Conservation (phyloP, 352 stramenopile species). For the Hyphochytrium catenoides region DNA sequence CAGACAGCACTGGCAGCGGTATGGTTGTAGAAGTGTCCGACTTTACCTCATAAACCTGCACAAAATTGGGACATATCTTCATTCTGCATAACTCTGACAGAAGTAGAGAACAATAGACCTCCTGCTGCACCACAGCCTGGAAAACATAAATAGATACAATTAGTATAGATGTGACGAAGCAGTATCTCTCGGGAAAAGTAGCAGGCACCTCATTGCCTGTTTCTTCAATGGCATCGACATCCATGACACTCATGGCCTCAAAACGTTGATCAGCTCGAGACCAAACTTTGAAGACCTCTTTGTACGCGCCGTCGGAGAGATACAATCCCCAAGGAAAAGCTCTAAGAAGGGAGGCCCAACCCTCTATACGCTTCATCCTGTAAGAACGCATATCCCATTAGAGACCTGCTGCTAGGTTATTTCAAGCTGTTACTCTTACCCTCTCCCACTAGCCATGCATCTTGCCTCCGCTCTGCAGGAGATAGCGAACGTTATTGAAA, state of each 20-base stretch:
- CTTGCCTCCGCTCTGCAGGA: too few relatives aligned
- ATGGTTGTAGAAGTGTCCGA: too few relatives aligned
- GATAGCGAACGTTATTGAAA: too few relatives aligned
- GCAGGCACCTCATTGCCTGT: slow-evolving; percentile 53
- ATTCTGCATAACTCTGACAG: slow-evolving; percentile 61
- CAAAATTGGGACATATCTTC: slow-evolving; percentile 79
- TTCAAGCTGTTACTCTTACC: too few relatives aligned
- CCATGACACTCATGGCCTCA: slow-evolving; percentile 67
- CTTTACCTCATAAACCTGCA: slow-evolving; percentile 67
- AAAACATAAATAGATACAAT: slow-evolving; percentile 2
- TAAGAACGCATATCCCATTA: too few relatives aligned
- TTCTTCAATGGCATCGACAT: slow-evolving; percentile 61
- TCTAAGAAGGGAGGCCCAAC: too few relatives aligned
- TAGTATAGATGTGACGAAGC: not conserved
- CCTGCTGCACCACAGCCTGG: slow-evolving; percentile 59
- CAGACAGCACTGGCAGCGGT: slow-evolving; percentile 15
- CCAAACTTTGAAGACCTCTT: slow-evolving; percentile 60
- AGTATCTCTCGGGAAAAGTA: not conserved
- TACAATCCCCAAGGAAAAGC: slow-evolving; percentile 36
- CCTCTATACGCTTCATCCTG: too few relatives aligned
- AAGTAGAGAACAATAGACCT: slow-evolving; percentile 79
- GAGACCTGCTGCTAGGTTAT: too few relatives aligned
- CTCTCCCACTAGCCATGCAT: too few relatives aligned
- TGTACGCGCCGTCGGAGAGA: slow-evolving; percentile 53
- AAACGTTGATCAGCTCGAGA: slow-evolving; percentile 18